These are phyloP conservation scores for Oropetium thomaeum DNA, from an alignment of 176 grass and related monocot genomes.

Conservation along the genomic window DNA sequence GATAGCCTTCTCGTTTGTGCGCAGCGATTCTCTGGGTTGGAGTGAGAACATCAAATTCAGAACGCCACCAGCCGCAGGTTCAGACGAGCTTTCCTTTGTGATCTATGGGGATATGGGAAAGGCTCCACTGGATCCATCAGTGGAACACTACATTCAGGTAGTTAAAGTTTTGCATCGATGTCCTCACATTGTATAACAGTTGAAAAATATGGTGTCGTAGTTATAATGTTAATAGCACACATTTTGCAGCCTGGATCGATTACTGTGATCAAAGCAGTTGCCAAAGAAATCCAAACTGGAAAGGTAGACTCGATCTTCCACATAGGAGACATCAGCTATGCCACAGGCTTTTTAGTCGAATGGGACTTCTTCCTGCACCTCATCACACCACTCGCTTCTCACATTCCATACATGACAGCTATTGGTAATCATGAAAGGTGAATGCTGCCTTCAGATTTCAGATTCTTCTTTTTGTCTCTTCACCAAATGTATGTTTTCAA, in stretches of 20 bases:
- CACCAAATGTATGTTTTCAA: not conserved
- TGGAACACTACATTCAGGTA: slow-evolving; percentile 91
- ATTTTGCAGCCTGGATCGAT: slow-evolving; percentile 66
- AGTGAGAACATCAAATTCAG: slow-evolving; percentile 50
- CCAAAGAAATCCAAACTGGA: slow-evolving; percentile 37
- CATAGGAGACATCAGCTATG: slow-evolving; percentile 92
- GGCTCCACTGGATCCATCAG: slow-evolving; percentile 71
- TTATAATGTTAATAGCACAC: not conserved
- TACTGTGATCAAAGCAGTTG: slow-evolving; percentile 40
- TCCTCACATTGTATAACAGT: not conserved
- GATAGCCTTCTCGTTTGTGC: not conserved
- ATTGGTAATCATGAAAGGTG: slow-evolving; percentile 93
- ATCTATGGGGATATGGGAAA: slow-evolving; percentile 91
- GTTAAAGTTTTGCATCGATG: not conserved
- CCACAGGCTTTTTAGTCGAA: slow-evolving; percentile 75
- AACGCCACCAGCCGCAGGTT: slow-evolving; percentile 65
- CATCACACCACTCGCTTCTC: slow-evolving; percentile 67
- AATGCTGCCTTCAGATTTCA: not conserved
- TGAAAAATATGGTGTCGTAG: not conserved
- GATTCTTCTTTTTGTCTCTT: not conserved
- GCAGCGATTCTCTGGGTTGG: slow-evolving; percentile 76
- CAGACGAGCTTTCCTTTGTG: slow-evolving; percentile 44
- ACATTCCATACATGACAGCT: slow-evolving; percentile 74
- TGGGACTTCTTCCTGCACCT: slow-evolving; percentile 62
- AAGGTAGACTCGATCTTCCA: slow-evolving; percentile 76